Evolutionary conservation across 2,329 filamentous ascomycete genomes (phyloP).

Genomic region (Clarireedia paspali): DNA sequence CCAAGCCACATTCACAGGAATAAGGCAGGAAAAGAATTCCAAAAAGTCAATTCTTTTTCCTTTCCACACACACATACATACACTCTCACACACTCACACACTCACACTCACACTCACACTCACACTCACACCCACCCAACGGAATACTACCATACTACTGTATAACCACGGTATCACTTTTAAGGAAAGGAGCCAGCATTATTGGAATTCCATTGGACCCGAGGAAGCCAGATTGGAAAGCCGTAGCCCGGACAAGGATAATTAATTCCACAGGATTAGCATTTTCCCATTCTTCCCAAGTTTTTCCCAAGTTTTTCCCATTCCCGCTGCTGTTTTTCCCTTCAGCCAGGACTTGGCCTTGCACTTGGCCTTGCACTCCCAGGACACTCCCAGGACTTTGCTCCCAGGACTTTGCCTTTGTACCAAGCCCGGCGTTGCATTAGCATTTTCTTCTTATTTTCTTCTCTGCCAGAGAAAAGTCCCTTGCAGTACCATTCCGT

Average conservation of each 20-base stretch:
- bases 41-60: neutral
- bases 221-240: neutral
- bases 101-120: too few species aligned
- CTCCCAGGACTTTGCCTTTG: neutral
- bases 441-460: neutral
- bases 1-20: neutral
- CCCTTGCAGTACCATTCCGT: neutral
- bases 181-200: too few species aligned
- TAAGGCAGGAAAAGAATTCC: neutral
- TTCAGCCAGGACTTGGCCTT: too few species aligned
- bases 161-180: too few species aligned
- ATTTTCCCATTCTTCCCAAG: neutral
- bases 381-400: neutral
- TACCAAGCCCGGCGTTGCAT: neutral
- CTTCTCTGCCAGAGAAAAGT: neutral
- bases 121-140: neutral
- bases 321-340: neutral
- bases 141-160: neutral
- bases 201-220: neutral
- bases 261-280: neutral
- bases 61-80: neutral
- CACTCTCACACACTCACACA: too few species aligned
- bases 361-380: too few species aligned
- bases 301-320: neutral
- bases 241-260: conserved; percentile 5